Percentiles rank a stretch among this genome's conserved stretches.
Evolutionary conservation across 768 basidiomycete species (phyloP).

Genomic region (Amanita polypyramis): DNA sequence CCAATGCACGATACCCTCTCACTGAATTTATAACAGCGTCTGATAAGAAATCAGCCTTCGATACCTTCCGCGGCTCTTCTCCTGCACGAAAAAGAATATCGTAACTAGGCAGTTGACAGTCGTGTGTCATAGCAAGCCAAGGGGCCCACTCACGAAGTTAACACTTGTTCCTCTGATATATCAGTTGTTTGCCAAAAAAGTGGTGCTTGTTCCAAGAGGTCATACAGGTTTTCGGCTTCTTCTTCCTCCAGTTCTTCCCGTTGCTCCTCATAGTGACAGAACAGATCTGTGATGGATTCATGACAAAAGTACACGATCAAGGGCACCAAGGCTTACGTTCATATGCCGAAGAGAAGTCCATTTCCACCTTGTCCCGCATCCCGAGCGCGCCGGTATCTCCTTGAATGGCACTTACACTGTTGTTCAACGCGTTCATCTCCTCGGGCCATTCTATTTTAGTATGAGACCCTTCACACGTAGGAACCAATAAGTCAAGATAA

Average conservation of each 20-base stretch:
- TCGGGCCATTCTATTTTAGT: slow-evolving; percentile 24
- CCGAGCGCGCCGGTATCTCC: slow-evolving; percentile 35
- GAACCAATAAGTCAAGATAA: slow-evolving; percentile 27
- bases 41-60: slow-evolving; percentile 50
- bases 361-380: slow-evolving; percentile 30
- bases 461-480: slow-evolving; percentile 11
- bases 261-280: slow-evolving; percentile 18
- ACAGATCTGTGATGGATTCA: slow-evolving; percentile 25
- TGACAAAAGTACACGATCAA: slow-evolving; percentile 3
- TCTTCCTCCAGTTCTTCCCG: slow-evolving; percentile 21
- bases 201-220: slow-evolving; percentile 43
- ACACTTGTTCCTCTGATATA: slow-evolving; percentile 35
- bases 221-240: slow-evolving; percentile 30
- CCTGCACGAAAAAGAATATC: slow-evolving; percentile 52
- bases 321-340: slow-evolving; percentile 31
- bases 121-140: background rate
- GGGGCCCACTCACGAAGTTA: slow-evolving; percentile 43
- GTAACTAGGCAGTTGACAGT: slow-evolving; percentile 29
- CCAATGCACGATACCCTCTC: slow-evolving; percentile 42
- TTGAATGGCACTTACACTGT: slow-evolving; percentile 14
- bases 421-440: slow-evolving; percentile 28
- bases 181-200: slow-evolving; percentile 46
- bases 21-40: slow-evolving; percentile 39
- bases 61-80: slow-evolving; percentile 29
- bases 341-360: slow-evolving; percentile 44